Evolutionary conservation across 163 green algal species (phyloP), one percentile per base, ranked within the genome.

Genomic region (Chlorella variabilis): DNA sequence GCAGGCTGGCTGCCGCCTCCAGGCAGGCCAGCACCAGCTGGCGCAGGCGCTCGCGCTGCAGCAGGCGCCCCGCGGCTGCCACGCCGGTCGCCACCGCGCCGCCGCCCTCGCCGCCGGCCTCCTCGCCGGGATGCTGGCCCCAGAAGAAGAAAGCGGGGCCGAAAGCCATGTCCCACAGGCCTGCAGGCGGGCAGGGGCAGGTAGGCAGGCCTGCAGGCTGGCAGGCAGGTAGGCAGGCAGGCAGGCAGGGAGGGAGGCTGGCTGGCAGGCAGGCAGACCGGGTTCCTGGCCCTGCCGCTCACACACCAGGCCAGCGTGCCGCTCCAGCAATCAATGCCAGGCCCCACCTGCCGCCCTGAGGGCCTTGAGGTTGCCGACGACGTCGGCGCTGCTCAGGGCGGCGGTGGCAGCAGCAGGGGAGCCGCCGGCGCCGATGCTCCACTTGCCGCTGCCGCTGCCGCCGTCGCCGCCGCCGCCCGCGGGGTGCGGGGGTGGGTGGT

Each of bases 101-200:
- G n/a, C n/a, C n/a, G n/a, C n/a, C n/a, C n/a, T n/a, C n/a, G n/a
- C n/a, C n/a, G n/a, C n/a, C n/a, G n/a, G n/a, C n/a, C n/a, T n/a
- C n/a, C n/a, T n/a, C n/a, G n/a, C n/a, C n/a, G n/a, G n/a, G n/a
- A n/a, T 51, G 39, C 21, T 83, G 65, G 61, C 78, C 39, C 49
- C 71, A 80, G 42, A 80, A 80, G 58, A 89, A 86, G 62, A 87
- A 89, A 5, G 61, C 58, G 1, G 73, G n/a, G 3, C 85, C 82
- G 21, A 81, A 84, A 0, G 49, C 51, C n/a, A 85, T 31, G 2
- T 71, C 78, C 85, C 85, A 89, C 1, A 89, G 41, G 6, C 78
- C 80, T 51, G 71, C 65, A 15, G 18, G 17, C n/a, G n/a, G n/a
- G n/a, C n/a, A n/a, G n/a, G n/a, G n/a, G n/a, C n/a, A n/a, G n/a